Conservation (phyloP, 2,329 filamentous ascomycete genomes). For the Zarea fungicola region DNA sequence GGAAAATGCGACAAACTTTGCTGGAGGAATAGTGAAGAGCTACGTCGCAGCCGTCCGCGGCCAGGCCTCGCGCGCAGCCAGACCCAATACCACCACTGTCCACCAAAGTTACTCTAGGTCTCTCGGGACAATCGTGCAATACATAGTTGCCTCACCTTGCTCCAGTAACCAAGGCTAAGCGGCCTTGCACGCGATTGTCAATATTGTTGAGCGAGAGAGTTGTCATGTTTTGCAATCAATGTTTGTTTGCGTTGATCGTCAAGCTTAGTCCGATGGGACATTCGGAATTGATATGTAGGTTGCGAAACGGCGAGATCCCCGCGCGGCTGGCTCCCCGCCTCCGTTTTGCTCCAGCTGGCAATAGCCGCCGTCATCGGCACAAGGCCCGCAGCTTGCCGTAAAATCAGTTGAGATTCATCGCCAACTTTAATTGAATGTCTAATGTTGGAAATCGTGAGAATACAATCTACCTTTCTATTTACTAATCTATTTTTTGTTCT, state of each 20-base stretch:
- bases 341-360: no score
- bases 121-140: neutral
- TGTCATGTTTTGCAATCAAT: conserved; percentile 8
- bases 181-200: conserved; percentile 17
- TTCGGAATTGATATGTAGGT: no score
- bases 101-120: neutral
- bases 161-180: conserved; percentile 29
- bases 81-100: conserved; percentile 32
- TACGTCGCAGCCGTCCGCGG: conserved; percentile 31
- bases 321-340: no score
- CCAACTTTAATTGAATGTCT: neutral
- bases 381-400: neutral
- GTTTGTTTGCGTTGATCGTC: no score
- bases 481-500: neutral
- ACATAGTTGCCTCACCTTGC: conserved; percentile 21
- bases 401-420: no score
- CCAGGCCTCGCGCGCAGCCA: conserved; percentile 26
- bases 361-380: no score
- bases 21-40: conserved; percentile 30
- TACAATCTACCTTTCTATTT: neutral
- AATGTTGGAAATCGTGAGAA: conserved; percentile 1
- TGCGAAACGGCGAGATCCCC: no score
- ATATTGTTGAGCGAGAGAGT: conserved; percentile 5
- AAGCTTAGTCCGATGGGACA: no score
- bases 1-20: conserved; percentile 18